Base-by-base conservation (phyloP, 257 asterid genomes). In the Jaltomata sinuosa region DNA sequence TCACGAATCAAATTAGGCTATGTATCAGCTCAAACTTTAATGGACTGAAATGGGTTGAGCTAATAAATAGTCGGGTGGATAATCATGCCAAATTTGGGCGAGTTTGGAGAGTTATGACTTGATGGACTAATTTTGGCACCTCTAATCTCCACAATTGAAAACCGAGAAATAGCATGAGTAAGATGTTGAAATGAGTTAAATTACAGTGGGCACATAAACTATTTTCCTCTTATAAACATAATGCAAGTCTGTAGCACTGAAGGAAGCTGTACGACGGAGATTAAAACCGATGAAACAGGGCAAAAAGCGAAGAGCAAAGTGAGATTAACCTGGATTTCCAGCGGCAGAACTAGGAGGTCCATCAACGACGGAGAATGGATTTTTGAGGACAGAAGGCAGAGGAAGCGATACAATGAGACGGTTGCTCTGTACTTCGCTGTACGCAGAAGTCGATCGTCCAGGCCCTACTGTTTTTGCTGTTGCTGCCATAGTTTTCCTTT, bases 331-430 rank as follows among this genome's bases (percentile, higher is more conserved):
- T 88, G 98, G 99, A 89, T 95, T 91, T 47, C 99, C 98, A 19
- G 99, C 98, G 49, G 99, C 98, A 36, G 98, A 94, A 85, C 97
- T 97, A 34, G 94, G 92, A 21, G 98, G 97, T 4, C 99, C 99
- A 59, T 91, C 95, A 80, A 92, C 91, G 76, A 95, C 91, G 16
- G 90, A 90, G 88, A 97, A 94, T 67, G 98, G 83, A 68, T 84
- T 89, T 59, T 89, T 72, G 81, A 97, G 92, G 74, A 97, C 98
- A 40, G 97, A 89, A 36, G 99, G 99, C 42, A 97, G 85, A 68
- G 99, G 94, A 49, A 97, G 98, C 21, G 93, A 80, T 32, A 91
- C 93, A 86, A 89, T 93, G 85, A 97, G 95, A 55, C 99, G 98
- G 93, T 93, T 94, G 87, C 87, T 88, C 86, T 97, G 99, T 21